A percentile compares a stretch with the other conserved stretches of the same genome.
Evolutionary conservation across 1,284 basidiomycete species (phyloP).

Genomic region (Phellopilus nigrolimitatus): DNA sequence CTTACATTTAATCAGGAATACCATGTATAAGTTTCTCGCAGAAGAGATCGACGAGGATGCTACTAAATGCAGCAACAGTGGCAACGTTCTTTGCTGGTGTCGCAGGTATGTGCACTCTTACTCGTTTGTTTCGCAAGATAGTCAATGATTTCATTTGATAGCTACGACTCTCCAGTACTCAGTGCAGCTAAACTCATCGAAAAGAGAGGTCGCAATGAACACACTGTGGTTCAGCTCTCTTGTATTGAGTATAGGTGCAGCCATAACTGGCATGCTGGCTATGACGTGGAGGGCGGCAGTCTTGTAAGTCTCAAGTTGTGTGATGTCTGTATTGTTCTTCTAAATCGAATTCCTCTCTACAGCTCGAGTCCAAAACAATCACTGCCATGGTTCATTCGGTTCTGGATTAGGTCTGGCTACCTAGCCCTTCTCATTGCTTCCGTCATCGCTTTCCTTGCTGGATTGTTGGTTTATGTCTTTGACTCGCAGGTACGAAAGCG

Average conservation of each 20-base stretch:
- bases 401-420: slow-evolving; percentile 17
- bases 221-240: slow-evolving; percentile 18
- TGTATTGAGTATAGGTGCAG: slow-evolving; percentile 16
- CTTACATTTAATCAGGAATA: slow-evolving; percentile 3
- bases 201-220: slow-evolving; percentile 9
- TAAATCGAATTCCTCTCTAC: background rate
- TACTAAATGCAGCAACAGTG: slow-evolving; percentile 13
- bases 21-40: slow-evolving; percentile 18
- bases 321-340: background rate
- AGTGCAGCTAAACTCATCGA: background rate
- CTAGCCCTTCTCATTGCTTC: slow-evolving; percentile 16
- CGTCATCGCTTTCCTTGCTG: slow-evolving; percentile 16
- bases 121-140: background rate
- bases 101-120: slow-evolving; percentile 1
- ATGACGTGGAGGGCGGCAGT: slow-evolving; percentile 18
- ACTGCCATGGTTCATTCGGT: slow-evolving; percentile 18
- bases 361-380: slow-evolving; percentile 17
- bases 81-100: slow-evolving; percentile 19
- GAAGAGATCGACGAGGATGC: slow-evolving; percentile 17
- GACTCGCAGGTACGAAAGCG: slow-evolving; percentile 3
- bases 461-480: slow-evolving; percentile 12
- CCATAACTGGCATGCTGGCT: slow-evolving; percentile 17
- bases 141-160: background rate
- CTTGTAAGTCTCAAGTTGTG: slow-evolving; percentile 7
- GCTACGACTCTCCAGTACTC: slow-evolving; percentile 19